Conservation (phyloP, 2,329 filamentous ascomycete species). For the Fusarium papillatum region DNA sequence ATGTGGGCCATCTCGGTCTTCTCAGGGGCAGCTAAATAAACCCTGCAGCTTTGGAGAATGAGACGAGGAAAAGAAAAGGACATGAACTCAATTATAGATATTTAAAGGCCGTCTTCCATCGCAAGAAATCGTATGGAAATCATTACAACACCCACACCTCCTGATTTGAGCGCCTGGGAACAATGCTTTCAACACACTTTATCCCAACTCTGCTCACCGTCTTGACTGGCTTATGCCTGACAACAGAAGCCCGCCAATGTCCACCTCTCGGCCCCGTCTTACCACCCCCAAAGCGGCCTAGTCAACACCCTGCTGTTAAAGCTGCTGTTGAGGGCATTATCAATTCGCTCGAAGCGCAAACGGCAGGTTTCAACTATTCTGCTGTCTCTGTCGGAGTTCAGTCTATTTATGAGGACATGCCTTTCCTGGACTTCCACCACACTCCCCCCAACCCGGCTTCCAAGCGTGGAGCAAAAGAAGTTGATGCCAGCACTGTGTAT, state of each 20-base stretch:
- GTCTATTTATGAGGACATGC: constrained; percentile 7
- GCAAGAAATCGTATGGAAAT: accelerated
- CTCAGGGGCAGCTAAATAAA: background rate
- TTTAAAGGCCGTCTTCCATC: background rate
- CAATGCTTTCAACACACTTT: background rate
- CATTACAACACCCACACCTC: background rate
- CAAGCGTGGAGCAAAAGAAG: background rate
- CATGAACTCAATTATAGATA: too few relatives aligned
- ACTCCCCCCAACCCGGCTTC: background rate
- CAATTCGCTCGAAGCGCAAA: background rate
- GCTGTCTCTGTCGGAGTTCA: constrained; percentile 1
- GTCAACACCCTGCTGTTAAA: background rate
- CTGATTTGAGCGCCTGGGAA: accelerated
- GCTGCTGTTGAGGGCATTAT: background rate
- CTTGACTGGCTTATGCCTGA: background rate
- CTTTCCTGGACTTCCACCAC: constrained; percentile 4
- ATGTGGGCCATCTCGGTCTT: constrained; percentile 1
- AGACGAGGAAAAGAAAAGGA: too few relatives aligned
- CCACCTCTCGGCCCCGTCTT: constrained; percentile 12
- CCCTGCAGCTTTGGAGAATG: background rate
- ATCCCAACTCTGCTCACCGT: background rate
- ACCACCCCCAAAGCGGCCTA: background rate
- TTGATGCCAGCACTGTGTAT: background rate
- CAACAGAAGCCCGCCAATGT: background rate
- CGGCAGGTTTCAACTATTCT: background rate